phyloP scores from a whole-genome alignment of 768 basidiomycete species.

The Coprinellus aureogranulatus region DNA sequence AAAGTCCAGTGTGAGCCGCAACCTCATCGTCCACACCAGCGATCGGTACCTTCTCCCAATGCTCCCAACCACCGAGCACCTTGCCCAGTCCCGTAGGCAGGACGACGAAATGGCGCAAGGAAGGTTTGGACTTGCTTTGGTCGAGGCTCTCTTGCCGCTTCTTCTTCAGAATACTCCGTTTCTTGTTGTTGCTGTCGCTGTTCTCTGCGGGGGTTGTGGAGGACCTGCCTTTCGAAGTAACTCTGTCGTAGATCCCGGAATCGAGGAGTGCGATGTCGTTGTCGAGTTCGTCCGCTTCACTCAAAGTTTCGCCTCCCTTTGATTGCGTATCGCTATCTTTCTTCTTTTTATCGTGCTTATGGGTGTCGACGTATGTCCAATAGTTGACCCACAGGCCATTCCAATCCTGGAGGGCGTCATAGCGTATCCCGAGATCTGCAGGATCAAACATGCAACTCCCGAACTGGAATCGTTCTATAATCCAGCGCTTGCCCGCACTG shows the following conservation, averaged over 20 bases:
- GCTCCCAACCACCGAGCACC: conserved; percentile 39
- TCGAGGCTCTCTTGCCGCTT: conserved; percentile 21
- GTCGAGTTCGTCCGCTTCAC: conserved; percentile 8
- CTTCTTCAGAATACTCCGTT: conserved; percentile 18
- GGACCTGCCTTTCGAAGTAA: conserved; percentile 10
- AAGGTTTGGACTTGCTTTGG: conserved; percentile 17
- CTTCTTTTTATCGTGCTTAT: conserved; percentile 10
- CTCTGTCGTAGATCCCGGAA: conserved; percentile 18
- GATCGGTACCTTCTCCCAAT: conserved; percentile 53
- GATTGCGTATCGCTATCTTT: neutral
- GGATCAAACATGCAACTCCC: conserved; percentile 60
- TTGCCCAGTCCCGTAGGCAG: conserved; percentile 45
- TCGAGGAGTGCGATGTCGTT: conserved; percentile 26
- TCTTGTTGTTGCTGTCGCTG: conserved; percentile 15
- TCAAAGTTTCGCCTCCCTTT: conserved; percentile 13
- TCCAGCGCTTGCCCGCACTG: conserved; percentile 46
- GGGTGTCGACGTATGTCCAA: conserved; percentile 49
- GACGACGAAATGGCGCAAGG: conserved; percentile 49
- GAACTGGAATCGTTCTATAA: conserved; percentile 57
- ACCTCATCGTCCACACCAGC: conserved; percentile 55
- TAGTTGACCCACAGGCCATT: conserved; percentile 58
- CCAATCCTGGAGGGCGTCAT: conserved; percentile 47
- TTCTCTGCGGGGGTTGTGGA: conserved; percentile 16
- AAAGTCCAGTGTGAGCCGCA: conserved; percentile 53
- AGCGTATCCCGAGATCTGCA: conserved; percentile 46